A percentile compares a stretch with the other conserved stretches of the same genome.
These are phyloP conservation scores for Malassezia sp. DNA, from an alignment of 1,284 basidiomycete species.

Conservation along the genomic window DNA sequence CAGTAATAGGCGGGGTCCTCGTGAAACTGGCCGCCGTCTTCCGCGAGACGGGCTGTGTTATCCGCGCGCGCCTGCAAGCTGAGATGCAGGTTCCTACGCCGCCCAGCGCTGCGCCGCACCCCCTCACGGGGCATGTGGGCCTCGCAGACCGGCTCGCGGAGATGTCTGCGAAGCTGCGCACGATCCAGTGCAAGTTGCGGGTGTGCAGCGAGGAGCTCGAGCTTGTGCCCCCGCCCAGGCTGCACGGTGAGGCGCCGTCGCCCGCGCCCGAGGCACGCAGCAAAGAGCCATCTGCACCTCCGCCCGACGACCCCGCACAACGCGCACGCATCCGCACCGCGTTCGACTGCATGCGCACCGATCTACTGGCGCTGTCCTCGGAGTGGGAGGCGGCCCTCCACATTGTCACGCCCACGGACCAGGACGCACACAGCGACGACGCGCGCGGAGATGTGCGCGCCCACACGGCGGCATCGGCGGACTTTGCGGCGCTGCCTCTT, in stretches of 20 bases:
- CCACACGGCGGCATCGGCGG: no score
- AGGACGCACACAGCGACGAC: conserved; percentile 21
- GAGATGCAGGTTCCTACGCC: background rate
- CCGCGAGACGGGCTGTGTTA: background rate
- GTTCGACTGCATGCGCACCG: conserved; percentile 35
- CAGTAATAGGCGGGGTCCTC: conserved; percentile 6
- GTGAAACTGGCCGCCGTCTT: background rate
- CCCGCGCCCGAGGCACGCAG: background rate
- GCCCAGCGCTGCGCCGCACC: background rate
- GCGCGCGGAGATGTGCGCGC: background rate
- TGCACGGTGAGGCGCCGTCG: conserved; percentile 28
- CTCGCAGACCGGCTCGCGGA: conserved; percentile 31
- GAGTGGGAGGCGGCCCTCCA: conserved; percentile 40
- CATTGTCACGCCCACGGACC: conserved; percentile 16
- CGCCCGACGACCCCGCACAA: background rate
- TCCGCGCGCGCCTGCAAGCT: background rate
- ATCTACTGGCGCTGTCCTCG: conserved; percentile 28
- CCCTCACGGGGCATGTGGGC: conserved; percentile 18
- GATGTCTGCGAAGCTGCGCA: conserved; percentile 35
- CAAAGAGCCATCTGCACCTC: background rate
- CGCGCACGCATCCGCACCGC: conserved; percentile 15
- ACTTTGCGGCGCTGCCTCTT: no score
- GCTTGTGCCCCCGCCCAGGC: conserved; percentile 17
- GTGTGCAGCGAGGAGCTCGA: conserved; percentile 35
- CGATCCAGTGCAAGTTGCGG: conserved; percentile 42